A percentile compares a stretch with the other conserved stretches of the same genome.
phyloP scores from a whole-genome alignment of 148 eudicot species.

The Rheum nobile region DNA sequence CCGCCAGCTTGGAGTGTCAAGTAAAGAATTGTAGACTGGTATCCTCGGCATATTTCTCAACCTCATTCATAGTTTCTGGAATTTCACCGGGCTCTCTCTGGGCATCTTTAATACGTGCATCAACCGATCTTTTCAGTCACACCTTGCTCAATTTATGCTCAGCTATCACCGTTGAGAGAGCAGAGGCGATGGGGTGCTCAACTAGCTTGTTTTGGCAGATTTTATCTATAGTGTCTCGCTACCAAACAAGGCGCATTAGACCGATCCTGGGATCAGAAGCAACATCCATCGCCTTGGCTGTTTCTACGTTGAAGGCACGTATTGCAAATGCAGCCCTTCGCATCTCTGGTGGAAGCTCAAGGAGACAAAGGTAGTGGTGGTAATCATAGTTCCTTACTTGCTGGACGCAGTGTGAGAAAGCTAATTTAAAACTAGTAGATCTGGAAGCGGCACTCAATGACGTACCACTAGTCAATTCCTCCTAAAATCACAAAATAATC shows the following conservation, averaged over 20 bases:
- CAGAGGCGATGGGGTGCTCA: slow-evolving; percentile 83
- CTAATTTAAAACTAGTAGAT: slow-evolving; percentile 47
- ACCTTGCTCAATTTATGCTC: slow-evolving; percentile 58
- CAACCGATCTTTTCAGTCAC: slow-evolving; percentile 78
- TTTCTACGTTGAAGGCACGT: slow-evolving; percentile 90
- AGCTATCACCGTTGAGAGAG: slow-evolving; percentile 48
- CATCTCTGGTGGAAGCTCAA: slow-evolving; percentile 77
- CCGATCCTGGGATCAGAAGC: slow-evolving; percentile 94
- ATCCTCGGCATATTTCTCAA: slow-evolving; percentile 74
- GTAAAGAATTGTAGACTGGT: slow-evolving; percentile 79
- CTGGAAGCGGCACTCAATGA: slow-evolving; percentile 49
- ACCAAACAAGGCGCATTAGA: slow-evolving; percentile 90
- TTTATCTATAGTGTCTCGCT: slow-evolving; percentile 83
- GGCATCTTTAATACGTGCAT: slow-evolving; percentile 87
- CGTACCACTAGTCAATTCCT: background rate
- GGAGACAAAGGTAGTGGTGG: slow-evolving; percentile 91
- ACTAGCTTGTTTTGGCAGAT: slow-evolving; percentile 55
- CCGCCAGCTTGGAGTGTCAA: slow-evolving; percentile 77
- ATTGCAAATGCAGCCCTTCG: slow-evolving; percentile 87
- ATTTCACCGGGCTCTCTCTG: slow-evolving; percentile 47
- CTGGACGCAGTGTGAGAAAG: slow-evolving; percentile 85
- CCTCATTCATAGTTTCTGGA: slow-evolving; percentile 43
- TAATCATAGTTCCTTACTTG: slow-evolving; percentile 90
- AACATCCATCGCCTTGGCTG: slow-evolving; percentile 90
- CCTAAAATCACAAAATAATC: background rate